Conservation (phyloP, 1,284 basidiomycete species). For the Irpex sp. region DNA sequence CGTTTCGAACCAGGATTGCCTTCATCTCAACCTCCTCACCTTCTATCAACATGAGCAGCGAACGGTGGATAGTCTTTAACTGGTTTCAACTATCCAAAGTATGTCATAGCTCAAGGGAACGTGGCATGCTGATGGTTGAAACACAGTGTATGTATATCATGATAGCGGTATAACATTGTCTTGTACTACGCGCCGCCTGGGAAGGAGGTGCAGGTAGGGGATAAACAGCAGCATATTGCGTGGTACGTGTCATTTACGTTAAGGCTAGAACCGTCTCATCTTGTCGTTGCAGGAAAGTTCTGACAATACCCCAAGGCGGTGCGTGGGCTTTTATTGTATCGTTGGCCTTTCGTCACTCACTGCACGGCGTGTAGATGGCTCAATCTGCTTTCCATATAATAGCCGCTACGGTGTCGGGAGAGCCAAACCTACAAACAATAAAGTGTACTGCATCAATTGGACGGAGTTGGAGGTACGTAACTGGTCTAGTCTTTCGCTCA, state of each 20-base stretch:
- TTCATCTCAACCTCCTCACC: neutral
- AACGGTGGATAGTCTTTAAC: neutral
- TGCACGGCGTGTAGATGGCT: neutral
- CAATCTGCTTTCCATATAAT: neutral
- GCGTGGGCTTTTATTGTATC: neutral
- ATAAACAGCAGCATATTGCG: neutral
- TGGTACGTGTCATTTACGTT: neutral
- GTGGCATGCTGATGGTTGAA: neutral
- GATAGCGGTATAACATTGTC: conserved; percentile 1
- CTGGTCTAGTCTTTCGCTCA: neutral
- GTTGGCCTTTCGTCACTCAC: neutral
- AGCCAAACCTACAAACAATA: neutral
- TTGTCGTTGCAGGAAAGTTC: conserved; percentile 4
- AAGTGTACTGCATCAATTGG: neutral
- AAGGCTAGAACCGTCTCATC: neutral
- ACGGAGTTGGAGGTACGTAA: conserved; percentile 1
- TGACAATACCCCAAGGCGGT: conserved; percentile 1
- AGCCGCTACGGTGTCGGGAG: neutral
- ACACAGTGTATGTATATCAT: neutral
- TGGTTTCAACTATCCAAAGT: neutral
- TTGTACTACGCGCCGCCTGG: conserved; percentile 5
- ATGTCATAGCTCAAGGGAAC: neutral
- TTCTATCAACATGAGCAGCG: neutral
- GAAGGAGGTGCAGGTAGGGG: neutral
- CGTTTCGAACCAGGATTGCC: neutral